phyloP scores from a whole-genome alignment of 768 basidiomycete genomes.

The Phanerodontia chrysosporium region DNA sequence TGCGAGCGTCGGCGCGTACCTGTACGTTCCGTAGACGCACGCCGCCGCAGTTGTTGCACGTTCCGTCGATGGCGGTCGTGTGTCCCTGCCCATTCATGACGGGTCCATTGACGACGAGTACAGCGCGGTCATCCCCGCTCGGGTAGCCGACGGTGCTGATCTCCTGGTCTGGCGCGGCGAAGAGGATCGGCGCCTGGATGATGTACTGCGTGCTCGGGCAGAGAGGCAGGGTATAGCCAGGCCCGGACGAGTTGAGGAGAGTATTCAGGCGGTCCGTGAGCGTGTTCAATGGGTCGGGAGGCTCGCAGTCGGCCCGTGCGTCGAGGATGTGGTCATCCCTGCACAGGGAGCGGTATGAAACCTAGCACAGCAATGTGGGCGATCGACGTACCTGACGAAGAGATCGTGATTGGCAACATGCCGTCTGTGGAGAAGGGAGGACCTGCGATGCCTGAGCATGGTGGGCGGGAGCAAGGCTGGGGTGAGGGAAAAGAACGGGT shows the following conservation, averaged over 20 bases:
- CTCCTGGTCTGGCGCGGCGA: conserved; percentile 68
- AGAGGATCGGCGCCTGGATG: conserved; percentile 62
- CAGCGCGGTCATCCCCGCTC: conserved; percentile 59
- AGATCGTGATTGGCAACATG: conserved; percentile 6
- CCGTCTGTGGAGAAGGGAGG: conserved; percentile 6
- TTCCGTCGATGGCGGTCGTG: conserved; percentile 69
- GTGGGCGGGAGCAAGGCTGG: neutral
- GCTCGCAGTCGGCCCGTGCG: conserved; percentile 24
- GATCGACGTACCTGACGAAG: conserved; percentile 9
- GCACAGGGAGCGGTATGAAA: neutral
- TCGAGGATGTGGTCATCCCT: conserved; percentile 10
- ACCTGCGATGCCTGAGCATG: conserved; percentile 1
- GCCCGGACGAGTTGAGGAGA: conserved; percentile 59
- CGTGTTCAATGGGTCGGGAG: conserved; percentile 57
- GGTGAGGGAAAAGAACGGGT: neutral
- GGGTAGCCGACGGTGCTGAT: conserved; percentile 81
- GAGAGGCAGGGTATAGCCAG: conserved; percentile 61
- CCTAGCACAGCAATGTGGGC: neutral
- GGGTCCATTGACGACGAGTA: conserved; percentile 64
- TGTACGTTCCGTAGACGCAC: conserved; percentile 70
- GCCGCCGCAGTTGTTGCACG: conserved; percentile 53
- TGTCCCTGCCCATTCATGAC: conserved; percentile 60
- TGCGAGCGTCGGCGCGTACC: conserved; percentile 33
- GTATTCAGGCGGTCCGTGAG: conserved; percentile 61
- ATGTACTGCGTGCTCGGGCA: conserved; percentile 62